Base-by-base conservation (phyloP, 805 yeast genomes). In the Wickerhamomyces strasburgensis region DNA sequence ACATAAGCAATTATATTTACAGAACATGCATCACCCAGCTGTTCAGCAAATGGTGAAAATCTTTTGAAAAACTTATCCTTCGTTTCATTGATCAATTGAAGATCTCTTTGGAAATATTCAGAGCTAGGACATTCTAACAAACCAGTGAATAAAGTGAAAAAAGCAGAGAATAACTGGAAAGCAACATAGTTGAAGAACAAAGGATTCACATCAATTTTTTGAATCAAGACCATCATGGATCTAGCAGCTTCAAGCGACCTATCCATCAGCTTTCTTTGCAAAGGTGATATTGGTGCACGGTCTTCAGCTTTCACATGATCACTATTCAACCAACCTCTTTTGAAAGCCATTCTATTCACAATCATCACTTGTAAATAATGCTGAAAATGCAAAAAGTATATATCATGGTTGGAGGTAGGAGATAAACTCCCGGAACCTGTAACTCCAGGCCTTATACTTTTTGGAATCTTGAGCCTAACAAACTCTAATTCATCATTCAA, bases 281-380 rank as follows among this genome's bases (percentile, higher is more conserved):
- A 25, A 18, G 54, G 50, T 3, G 43, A 28, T 5, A 28, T 21
- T 4, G 24, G 19, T 9, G 33, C 25, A 28, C 9, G 26, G 14
- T 33, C 35, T 16, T 38, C 36, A 26, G 40, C 37, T 14, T 29
- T 29, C 2, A 35, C 38, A 14, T 38, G 10, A 27, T 47, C 52
- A 29, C 41, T 48, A 42, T 43, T 43, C 14, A 44, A 25, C 58
- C 57, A 54, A 2, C 52, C 44, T 29, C 48, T 42, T 7, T 44
- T 45, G 16, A 51, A 54, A 3, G 58, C 54, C 52, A 52, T 46
- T 40, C 57, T 45, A 40, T 52, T 54, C 25, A 49, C 40, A 8
- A 49, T 38, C 46, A 54, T 40, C 9, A 38, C 30, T 15, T 43
- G 42, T 3, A 49, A 35, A 27, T 44, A 42, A 27, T 44, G 49